Evolutionary conservation across 2,329 filamentous ascomycete species (phyloP).

Genomic region (Aspergillus oerlinghausenensis): DNA sequence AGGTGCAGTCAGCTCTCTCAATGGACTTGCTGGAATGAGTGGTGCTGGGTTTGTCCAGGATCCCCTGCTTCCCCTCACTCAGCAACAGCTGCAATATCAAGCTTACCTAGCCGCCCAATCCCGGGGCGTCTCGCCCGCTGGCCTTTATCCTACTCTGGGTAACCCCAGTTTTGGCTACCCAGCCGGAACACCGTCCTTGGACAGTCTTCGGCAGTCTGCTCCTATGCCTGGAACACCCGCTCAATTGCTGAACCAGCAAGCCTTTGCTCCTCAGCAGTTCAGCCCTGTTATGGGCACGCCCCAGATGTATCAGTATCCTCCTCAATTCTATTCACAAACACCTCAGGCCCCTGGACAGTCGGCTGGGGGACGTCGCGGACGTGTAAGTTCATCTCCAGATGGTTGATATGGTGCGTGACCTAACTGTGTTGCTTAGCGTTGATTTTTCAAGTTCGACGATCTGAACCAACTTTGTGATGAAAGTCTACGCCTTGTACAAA

Average conservation of each 20-base stretch:
- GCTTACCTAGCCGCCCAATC: conserved; percentile 47
- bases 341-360: conserved; percentile 42
- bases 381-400: conserved; percentile 40
- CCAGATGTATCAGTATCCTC: conserved; percentile 51
- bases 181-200: conserved; percentile 37
- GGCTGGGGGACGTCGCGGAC: conserved; percentile 49
- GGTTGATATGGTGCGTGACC: conserved; percentile 8
- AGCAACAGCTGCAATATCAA: conserved; percentile 56
- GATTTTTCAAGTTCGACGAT: conserved; percentile 24
- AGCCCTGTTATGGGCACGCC: conserved; percentile 41
- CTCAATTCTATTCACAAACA: conserved; percentile 46
- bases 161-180: conserved; percentile 41
- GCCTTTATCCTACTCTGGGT: conserved; percentile 45
- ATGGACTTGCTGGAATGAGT: conserved; percentile 27
- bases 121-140: conserved; percentile 39
- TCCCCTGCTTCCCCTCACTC: conserved; percentile 38
- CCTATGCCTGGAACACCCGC: conserved; percentile 32
- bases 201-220: conserved; percentile 27
- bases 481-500: conserved; percentile 35
- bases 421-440: conserved; percentile 23
- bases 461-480: conserved; percentile 23
- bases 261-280: conserved; percentile 43
- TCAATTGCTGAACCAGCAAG: conserved; percentile 46
- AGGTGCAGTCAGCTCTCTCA: conserved; percentile 21
- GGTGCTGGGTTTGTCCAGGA: conserved; percentile 36